These are phyloP conservation scores for Nitzschia palea DNA, from an alignment of 108 stramenopile species.

Conservation along the genomic window DNA sequence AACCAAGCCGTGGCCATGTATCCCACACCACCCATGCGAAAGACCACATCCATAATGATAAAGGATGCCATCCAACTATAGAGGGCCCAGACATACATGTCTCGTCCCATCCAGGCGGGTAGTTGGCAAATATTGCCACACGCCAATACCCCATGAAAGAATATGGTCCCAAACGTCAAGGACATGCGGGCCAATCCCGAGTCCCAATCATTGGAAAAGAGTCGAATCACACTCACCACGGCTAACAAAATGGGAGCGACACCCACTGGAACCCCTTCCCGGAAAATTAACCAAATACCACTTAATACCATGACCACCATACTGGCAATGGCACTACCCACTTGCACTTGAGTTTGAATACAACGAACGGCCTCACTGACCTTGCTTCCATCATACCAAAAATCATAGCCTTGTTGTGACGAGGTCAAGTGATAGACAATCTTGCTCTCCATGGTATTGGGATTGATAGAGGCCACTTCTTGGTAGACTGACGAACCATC, in stretches of 20 bases:
- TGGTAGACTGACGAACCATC: background rate
- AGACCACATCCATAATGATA: constrained; percentile 1
- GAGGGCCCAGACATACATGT: constrained; percentile 13
- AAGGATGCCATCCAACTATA: constrained; percentile 12
- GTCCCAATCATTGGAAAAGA: background rate
- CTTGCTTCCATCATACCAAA: background rate
- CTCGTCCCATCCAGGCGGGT: constrained; percentile 14
- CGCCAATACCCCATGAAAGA: constrained; percentile 7
- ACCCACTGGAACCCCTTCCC: constrained; percentile 14
- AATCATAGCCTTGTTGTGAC: background rate
- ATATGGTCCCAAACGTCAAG: constrained; percentile 2
- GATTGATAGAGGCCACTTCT: background rate
- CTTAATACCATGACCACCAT: constrained; percentile 4
- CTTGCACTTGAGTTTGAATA: background rate
- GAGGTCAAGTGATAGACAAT: constrained; percentile 5
- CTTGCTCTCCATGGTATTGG: background rate
- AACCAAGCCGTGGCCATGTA: background rate
- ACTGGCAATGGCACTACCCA: background rate
- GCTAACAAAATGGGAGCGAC: constrained; percentile 1
- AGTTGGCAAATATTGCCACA: constrained; percentile 7
- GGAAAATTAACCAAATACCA: constrained; percentile 6
- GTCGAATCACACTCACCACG: background rate
- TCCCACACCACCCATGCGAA: background rate
- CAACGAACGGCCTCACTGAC: background rate
- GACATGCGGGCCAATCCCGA: background rate